Conservation (phyloP, 2,329 filamentous ascomycete species). For the Hymenoscyphus albidus region DNA sequence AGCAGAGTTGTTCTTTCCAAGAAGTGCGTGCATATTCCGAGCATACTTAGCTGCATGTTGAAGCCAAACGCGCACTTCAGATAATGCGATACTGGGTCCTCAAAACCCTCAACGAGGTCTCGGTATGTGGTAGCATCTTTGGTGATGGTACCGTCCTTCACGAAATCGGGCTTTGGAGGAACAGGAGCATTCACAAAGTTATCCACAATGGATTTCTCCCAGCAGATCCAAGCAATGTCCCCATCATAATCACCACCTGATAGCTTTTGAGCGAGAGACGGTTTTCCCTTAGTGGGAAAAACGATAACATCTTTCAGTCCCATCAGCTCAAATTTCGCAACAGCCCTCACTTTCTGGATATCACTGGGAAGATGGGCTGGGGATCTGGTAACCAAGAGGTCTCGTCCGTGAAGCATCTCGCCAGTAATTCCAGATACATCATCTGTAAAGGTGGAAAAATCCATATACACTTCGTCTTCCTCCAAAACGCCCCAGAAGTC, state of each 20-base stretch:
- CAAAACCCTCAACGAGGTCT: slow-evolving; percentile 17
- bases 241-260: slow-evolving; percentile 82
- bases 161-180: slow-evolving; percentile 44
- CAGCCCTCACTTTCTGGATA: slow-evolving; percentile 63
- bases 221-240: slow-evolving; percentile 74
- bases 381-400: slow-evolving; percentile 64
- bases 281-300: slow-evolving; percentile 62
- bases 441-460: slow-evolving; percentile 60
- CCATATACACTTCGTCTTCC: slow-evolving; percentile 64
- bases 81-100: slow-evolving; percentile 38
- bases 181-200: slow-evolving; percentile 62
- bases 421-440: slow-evolving; percentile 50
- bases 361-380: slow-evolving; percentile 69
- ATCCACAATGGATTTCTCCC: slow-evolving; percentile 61
- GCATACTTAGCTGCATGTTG: slow-evolving; percentile 50
- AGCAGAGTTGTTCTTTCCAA: slow-evolving; percentile 60
- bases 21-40: slow-evolving; percentile 67
- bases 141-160: slow-evolving; percentile 45
- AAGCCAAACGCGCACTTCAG: slow-evolving; percentile 54
- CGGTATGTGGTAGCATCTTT: slow-evolving; percentile 44
- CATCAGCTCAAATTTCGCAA: slow-evolving; percentile 57
- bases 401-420: slow-evolving; percentile 50
- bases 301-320: slow-evolving; percentile 75
- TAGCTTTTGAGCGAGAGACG: slow-evolving; percentile 63
- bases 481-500: slow-evolving; percentile 60